Percentiles rank a stretch among this genome's conserved stretches.
These are phyloP conservation scores for Colletotrichum caudatum DNA, from an alignment of 2,329 filamentous ascomycete species.

Conservation along the genomic window DNA sequence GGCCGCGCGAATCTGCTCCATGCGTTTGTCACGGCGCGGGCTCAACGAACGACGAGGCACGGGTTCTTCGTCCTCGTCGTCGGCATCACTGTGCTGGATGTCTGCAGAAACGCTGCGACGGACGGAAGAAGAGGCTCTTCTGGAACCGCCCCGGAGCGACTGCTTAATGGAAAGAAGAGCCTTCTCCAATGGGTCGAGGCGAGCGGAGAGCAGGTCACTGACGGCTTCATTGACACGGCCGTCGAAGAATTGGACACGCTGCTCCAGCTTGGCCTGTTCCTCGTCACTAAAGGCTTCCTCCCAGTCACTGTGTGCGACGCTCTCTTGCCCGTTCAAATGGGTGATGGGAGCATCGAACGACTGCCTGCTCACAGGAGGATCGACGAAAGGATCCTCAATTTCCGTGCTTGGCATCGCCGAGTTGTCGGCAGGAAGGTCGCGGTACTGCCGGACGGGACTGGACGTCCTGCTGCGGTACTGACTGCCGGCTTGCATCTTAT, in stretches of 20 bases:
- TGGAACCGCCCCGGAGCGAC: constrained; percentile 70
- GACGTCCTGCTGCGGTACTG: constrained; percentile 75
- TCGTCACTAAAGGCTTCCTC: constrained; percentile 85
- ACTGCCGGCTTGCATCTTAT: constrained; percentile 64
- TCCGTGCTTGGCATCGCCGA: constrained; percentile 64
- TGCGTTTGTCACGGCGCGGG: constrained; percentile 79
- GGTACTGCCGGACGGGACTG: constrained; percentile 75
- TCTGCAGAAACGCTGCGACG: constrained; percentile 78
- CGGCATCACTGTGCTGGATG: constrained; percentile 85
- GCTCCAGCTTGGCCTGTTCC: constrained; percentile 85
- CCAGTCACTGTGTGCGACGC: constrained; percentile 87
- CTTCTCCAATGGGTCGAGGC: constrained; percentile 84
- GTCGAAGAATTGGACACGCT: constrained; percentile 89
- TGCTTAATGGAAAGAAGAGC: constrained; percentile 82
- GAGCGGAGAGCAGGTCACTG: constrained; percentile 78
- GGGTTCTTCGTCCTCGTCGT: constrained; percentile 89
- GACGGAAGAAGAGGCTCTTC: constrained; percentile 64
- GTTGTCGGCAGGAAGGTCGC: constrained; percentile 60
- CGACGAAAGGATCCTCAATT: constrained; percentile 73
- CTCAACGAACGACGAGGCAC: constrained; percentile 77
- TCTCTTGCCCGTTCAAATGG: constrained; percentile 72
- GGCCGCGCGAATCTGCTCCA: constrained; percentile 83
- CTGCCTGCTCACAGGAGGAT: constrained; percentile 60
- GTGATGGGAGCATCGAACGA: constrained; percentile 69
- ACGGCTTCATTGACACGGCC: constrained; percentile 89